These are phyloP conservation scores for Akanthomyces lecanii DNA, from an alignment of 2,329 filamentous ascomycete genomes.

Conservation along the genomic window DNA sequence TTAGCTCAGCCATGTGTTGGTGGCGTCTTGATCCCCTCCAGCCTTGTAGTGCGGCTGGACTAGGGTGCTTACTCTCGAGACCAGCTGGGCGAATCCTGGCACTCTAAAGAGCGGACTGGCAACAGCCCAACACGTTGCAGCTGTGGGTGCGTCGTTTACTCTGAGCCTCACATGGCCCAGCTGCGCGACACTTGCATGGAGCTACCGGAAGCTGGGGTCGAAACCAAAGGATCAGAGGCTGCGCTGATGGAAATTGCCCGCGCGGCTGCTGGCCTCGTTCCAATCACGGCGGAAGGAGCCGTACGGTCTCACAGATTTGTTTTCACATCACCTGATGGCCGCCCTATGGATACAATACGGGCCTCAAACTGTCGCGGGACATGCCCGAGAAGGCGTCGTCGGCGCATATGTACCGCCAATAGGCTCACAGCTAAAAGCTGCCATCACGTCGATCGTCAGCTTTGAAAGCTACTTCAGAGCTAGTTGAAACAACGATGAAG, in stretches of 20 bases:
- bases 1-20: neutral
- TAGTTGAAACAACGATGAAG: neutral
- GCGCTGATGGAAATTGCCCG: neutral
- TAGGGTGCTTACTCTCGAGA: slow-evolving; percentile 4
- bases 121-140: neutral
- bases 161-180: slow-evolving; percentile 13
- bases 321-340: neutral
- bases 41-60: slow-evolving; percentile 6
- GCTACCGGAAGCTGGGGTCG: neutral
- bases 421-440: neutral
- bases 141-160: slow-evolving; percentile 12
- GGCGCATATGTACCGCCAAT: neutral
- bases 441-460: neutral
- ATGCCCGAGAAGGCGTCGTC: neutral
- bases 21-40: neutral
- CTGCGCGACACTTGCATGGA: neutral
- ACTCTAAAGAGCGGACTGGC: neutral
- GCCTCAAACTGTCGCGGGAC: neutral
- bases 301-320: neutral
- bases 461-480: neutral
- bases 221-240: neutral
- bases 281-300: neutral
- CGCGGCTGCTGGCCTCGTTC: neutral
- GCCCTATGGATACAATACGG: neutral
- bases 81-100: neutral